Base-by-base conservation (phyloP, 176 grass and related monocot species). In the Ensete glaucum region DNA sequence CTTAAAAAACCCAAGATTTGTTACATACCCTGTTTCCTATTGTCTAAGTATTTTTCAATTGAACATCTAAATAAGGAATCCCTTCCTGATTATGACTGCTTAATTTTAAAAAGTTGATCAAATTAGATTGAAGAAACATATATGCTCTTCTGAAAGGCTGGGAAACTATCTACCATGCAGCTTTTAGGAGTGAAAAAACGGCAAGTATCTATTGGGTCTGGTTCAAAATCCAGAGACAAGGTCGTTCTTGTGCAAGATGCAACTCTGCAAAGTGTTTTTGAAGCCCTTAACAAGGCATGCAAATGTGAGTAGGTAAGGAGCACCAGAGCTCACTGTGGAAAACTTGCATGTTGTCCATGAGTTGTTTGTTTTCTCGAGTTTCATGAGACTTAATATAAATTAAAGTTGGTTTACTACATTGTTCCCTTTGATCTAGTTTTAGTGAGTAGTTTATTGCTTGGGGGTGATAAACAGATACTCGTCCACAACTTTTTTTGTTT, bases 211-310 rank as follows among this genome's bases (percentile, higher is more conserved):
- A 89, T 98, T 29, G 90, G 94, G 34, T 91, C 86, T 1, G 94
- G 90, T 54, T 98, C 86, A 16, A 98, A 93, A 86, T 98, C 94
- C 5, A 93, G 94, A 77, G 94, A 98, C 55, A 98, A 98, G 63
- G 82, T 93, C 24, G 82, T 98, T 9, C 74, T 98, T 2, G 94
- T 98, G 16, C 88, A 85, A 80, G 90, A 93, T 12, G 71, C 43
- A 22, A 91, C 83, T 56, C 88, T 98, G 27, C 63, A 80, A 67
- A 78, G 54, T 60, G 90, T 98, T 52, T 87, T 87, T 50, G 80
- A 98, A 75, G 88, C 94, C 78, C 25, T 98, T 27, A 91, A 77
- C 73, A 93, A 91, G 67, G 88, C 78, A 1, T 93, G 88, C 17
- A 76, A 57, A 29, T 26, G 53, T 43, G 72, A 27, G 48, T 74